Evolutionary conservation across 108 stramenopile genomes (phyloP).

Genomic region (Cylindrotheca fusiformis): DNA sequence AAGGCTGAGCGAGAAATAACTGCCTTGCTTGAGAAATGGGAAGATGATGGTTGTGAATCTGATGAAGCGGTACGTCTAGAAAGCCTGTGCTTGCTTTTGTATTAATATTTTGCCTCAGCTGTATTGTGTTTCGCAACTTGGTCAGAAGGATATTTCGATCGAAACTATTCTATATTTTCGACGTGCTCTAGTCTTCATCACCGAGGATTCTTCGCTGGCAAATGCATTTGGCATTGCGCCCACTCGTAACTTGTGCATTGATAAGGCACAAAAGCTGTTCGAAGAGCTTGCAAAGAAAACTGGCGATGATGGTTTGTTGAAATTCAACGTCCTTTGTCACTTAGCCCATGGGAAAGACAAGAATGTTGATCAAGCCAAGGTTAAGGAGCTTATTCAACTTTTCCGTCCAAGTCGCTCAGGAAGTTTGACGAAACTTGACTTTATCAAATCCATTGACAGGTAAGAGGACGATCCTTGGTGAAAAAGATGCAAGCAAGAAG

Average conservation of each 20-base stretch:
- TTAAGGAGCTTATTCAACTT: constrained; percentile 40
- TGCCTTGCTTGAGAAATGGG: constrained; percentile 31
- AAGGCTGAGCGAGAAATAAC: constrained; percentile 1
- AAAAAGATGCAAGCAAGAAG: neutral
- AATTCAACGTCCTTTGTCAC: constrained; percentile 42
- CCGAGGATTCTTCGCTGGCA: constrained; percentile 40
- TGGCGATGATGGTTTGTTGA: constrained; percentile 18
- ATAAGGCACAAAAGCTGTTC: constrained; percentile 33
- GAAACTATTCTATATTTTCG: constrained; percentile 48
- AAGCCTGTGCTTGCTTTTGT: neutral
- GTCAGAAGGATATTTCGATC: constrained; percentile 6
- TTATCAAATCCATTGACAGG: constrained; percentile 27
- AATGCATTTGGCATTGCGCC: constrained; percentile 38
- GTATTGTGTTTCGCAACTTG: too few species aligned
- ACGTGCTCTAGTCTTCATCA: constrained; percentile 39
- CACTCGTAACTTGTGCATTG: constrained; percentile 45
- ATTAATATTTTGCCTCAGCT: too few species aligned
- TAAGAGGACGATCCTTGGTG: constrained; percentile 1
- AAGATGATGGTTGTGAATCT: constrained; percentile 16
- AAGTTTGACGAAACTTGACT: constrained; percentile 31
- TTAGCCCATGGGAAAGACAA: constrained; percentile 40
- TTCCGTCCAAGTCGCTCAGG: constrained; percentile 63
- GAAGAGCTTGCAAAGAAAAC: constrained; percentile 21
- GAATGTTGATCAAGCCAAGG: constrained; percentile 33
- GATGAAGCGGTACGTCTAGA: constrained; percentile 14